Percentiles rank a stretch among this genome's conserved stretches.
Evolutionary conservation across 768 basidiomycete genomes (phyloP).

Genomic region (Nidularia sp.): DNA sequence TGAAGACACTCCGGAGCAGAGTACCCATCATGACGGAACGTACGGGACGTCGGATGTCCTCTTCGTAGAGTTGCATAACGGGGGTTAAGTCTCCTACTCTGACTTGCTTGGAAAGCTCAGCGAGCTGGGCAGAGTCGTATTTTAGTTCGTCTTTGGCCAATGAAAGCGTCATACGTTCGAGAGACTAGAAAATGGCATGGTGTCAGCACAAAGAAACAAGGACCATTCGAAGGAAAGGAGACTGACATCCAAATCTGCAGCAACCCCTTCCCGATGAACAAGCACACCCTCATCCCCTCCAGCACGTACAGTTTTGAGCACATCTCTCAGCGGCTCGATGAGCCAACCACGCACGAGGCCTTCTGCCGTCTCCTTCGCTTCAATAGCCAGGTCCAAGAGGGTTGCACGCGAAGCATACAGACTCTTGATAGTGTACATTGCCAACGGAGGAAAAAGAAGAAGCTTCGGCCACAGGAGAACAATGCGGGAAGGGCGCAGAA

Average conservation of each 20-base stretch:
- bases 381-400: conserved; percentile 49
- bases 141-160: conserved; percentile 79
- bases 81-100: conserved; percentile 81
- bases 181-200: conserved; percentile 47
- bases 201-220: background rate
- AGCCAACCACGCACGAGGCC: conserved; percentile 84
- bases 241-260: conserved; percentile 78
- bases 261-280: conserved; percentile 76
- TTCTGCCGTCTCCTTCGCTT: conserved; percentile 59
- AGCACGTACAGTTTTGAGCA: conserved; percentile 77
- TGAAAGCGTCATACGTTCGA: conserved; percentile 89
- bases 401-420: conserved; percentile 59
- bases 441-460: conserved; percentile 69
- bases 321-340: conserved; percentile 77
- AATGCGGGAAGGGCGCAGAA: conserved; percentile 65
- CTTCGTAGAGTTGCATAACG: conserved; percentile 84
- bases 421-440: conserved; percentile 43
- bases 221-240: background rate
- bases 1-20: conserved; percentile 77
- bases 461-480: conserved; percentile 80
- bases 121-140: conserved; percentile 62
- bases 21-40: conserved; percentile 78
- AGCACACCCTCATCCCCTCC: conserved; percentile 76
- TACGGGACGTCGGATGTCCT: conserved; percentile 86
- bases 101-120: conserved; percentile 59